phyloP scores from a whole-genome alignment of 805 yeast species.

The Deakozyma indianensis region DNA sequence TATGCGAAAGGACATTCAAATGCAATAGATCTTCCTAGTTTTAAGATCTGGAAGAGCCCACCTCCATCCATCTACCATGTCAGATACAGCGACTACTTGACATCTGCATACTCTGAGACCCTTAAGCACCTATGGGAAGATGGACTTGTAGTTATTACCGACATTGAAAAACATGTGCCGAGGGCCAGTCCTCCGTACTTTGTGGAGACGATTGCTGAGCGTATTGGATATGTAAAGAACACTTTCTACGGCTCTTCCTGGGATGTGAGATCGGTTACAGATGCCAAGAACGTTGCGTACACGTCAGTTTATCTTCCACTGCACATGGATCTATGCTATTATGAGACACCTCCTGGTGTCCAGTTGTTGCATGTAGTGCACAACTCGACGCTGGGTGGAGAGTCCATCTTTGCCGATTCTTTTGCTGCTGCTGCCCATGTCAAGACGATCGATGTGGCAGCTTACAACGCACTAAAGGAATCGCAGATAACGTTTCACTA shows the following conservation, averaged over 20 bases:
- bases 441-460: slow-evolving; percentile 41
- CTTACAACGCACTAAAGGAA: slow-evolving; percentile 43
- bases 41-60: slow-evolving; percentile 23
- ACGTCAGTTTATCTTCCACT: slow-evolving; percentile 51
- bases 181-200: slow-evolving; percentile 8
- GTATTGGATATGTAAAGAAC: slow-evolving; percentile 52
- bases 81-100: slow-evolving; percentile 29
- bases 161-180: slow-evolving; percentile 31
- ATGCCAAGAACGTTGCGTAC: slow-evolving; percentile 57
- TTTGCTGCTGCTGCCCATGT: slow-evolving; percentile 48
- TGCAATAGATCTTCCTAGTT: neutral
- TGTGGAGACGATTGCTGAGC: slow-evolving; percentile 32
- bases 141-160: slow-evolving; percentile 44
- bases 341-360: slow-evolving; percentile 71
- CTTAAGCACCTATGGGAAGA: slow-evolving; percentile 34
- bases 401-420: slow-evolving; percentile 55
- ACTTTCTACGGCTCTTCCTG: slow-evolving; percentile 63
- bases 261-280: slow-evolving; percentile 40
- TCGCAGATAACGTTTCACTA: slow-evolving; percentile 62
- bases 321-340: slow-evolving; percentile 65
- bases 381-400: slow-evolving; percentile 43
- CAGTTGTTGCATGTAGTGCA: slow-evolving; percentile 46
- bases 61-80: slow-evolving; percentile 15
- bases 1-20: slow-evolving; percentile 20
- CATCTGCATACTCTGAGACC: slow-evolving; percentile 23